Conservation (phyloP, 2,329 filamentous ascomycete genomes). For the Pezicula neosporulosa region DNA sequence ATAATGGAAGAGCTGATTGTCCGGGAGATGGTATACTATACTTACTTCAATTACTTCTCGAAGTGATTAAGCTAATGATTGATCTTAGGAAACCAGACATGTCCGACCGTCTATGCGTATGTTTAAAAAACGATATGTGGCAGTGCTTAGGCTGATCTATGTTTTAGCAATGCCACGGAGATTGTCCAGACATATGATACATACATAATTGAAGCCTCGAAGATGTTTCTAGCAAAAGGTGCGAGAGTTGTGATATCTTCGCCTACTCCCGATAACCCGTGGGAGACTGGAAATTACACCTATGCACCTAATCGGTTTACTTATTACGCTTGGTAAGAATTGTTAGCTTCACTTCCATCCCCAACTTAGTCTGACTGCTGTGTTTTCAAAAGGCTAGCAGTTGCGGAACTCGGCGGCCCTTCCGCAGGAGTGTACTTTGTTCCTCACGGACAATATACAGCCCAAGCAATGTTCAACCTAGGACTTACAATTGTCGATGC, state of each 20-base stretch:
- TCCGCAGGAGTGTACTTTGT: constrained; percentile 17
- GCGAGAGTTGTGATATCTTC: constrained; percentile 56
- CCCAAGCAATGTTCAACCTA: constrained; percentile 24
- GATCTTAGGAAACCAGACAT: constrained; percentile 15
- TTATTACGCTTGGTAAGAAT: constrained; percentile 34
- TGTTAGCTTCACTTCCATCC: background rate
- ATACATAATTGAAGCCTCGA: constrained; percentile 21
- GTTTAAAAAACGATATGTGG: background rate
- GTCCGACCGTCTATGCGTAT: constrained; percentile 13
- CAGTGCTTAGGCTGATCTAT: background rate
- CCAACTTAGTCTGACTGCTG: background rate
- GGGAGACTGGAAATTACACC: constrained; percentile 49
- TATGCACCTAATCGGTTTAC: constrained; percentile 50
- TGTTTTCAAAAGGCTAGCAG: constrained; percentile 10
- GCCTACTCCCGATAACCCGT: constrained; percentile 62
- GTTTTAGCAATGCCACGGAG: constrained; percentile 14
- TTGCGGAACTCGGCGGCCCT: constrained; percentile 14
- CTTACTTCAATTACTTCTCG: background rate
- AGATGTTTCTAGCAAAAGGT: constrained; percentile 44
- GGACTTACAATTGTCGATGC: constrained; percentile 43
- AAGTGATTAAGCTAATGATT: background rate
- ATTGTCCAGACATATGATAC: constrained; percentile 26
- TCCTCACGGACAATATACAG: constrained; percentile 16
- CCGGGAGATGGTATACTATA: constrained; percentile 25
- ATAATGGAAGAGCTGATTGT: constrained; percentile 62